phyloP scores from a whole-genome alignment of 306 rosid species.

The Potentilla sterilis region DNA sequence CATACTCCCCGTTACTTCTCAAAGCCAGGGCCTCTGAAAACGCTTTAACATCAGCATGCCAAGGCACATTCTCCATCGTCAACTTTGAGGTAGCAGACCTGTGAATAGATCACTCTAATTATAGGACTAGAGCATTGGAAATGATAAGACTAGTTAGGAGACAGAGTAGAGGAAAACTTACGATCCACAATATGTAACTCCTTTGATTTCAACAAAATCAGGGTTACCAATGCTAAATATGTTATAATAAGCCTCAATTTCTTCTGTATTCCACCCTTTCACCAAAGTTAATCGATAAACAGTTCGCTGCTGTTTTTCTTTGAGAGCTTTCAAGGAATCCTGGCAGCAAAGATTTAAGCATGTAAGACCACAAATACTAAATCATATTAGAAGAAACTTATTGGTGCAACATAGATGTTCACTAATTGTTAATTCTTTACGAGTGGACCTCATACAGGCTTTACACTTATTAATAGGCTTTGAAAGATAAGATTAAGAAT shows the following conservation, averaged over 20 bases:
- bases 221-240: slow-evolving; percentile 82
- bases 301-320: slow-evolving; percentile 89
- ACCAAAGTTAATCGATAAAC: slow-evolving; percentile 94
- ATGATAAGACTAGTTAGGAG: slow-evolving; percentile 7
- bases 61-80: slow-evolving; percentile 99
- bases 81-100: slow-evolving; percentile 89
- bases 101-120: slow-evolving; percentile 30
- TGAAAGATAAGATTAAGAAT: not conserved
- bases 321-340: slow-evolving; percentile 84
- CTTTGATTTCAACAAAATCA: slow-evolving; percentile 95
- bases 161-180: slow-evolving; percentile 39
- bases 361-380: slow-evolving; percentile 14
- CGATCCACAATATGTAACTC: slow-evolving; percentile 98
- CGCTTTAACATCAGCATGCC: slow-evolving; percentile 93
- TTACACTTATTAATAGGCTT: not conserved
- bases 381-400: slow-evolving; percentile 11
- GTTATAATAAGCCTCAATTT: slow-evolving; percentile 77
- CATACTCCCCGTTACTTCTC: slow-evolving; percentile 82
- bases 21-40: slow-evolving; percentile 83
- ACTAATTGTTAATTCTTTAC: not conserved
- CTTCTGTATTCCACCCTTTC: slow-evolving; percentile 96
- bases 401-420: not conserved
- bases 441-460: not conserved
- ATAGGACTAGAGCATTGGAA: slow-evolving; percentile 19
- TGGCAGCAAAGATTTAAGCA: slow-evolving; percentile 31